These are phyloP conservation scores for Cyclostephanos invisitatus DNA, from an alignment of 108 stramenopile species.

Conservation along the genomic window DNA sequence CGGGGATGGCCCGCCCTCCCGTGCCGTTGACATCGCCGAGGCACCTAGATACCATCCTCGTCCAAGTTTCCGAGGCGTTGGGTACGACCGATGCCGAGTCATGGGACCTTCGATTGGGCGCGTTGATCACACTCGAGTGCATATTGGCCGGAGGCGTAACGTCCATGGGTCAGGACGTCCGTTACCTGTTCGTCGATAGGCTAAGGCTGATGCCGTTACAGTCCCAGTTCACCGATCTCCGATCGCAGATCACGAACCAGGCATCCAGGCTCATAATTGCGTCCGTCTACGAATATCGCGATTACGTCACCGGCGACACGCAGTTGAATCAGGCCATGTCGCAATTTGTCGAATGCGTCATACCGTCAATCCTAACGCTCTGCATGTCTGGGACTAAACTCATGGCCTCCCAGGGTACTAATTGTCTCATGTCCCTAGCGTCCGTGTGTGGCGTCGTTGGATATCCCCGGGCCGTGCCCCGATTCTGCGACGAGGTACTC, in stretches of 20 bases:
- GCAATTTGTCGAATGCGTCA: constrained; percentile 42
- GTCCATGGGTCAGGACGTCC: constrained; percentile 18
- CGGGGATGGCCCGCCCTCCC: constrained; percentile 25
- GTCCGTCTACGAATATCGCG: constrained; percentile 35
- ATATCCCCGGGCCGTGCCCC: constrained; percentile 26
- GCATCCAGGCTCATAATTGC: constrained; percentile 38
- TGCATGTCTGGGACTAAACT: constrained; percentile 40
- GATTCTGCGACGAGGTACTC: constrained; percentile 39
- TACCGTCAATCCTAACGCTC: constrained; percentile 38
- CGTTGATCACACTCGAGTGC: constrained; percentile 40
- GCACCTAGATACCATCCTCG: constrained; percentile 35
- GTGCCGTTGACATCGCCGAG: constrained; percentile 10
- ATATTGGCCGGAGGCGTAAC: constrained; percentile 41
- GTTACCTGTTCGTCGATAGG: constrained; percentile 37
- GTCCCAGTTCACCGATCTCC: constrained; percentile 49
- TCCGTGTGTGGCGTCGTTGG: constrained; percentile 26
- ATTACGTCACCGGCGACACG: constrained; percentile 19
- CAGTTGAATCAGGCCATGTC: constrained; percentile 18
- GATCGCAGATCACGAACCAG: constrained; percentile 51
- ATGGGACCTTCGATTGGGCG: constrained; percentile 48
- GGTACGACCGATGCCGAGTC: constrained; percentile 33
- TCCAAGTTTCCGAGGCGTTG: constrained; percentile 28
- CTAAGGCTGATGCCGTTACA: constrained; percentile 44
- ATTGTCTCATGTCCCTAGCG: constrained; percentile 32
- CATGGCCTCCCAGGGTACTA: constrained; percentile 52